Evolutionary conservation across 768 basidiomycete species (phyloP), one percentile per base, ranked within the genome.

Genomic region (Pilatotrama ljubarskyi): DNA sequence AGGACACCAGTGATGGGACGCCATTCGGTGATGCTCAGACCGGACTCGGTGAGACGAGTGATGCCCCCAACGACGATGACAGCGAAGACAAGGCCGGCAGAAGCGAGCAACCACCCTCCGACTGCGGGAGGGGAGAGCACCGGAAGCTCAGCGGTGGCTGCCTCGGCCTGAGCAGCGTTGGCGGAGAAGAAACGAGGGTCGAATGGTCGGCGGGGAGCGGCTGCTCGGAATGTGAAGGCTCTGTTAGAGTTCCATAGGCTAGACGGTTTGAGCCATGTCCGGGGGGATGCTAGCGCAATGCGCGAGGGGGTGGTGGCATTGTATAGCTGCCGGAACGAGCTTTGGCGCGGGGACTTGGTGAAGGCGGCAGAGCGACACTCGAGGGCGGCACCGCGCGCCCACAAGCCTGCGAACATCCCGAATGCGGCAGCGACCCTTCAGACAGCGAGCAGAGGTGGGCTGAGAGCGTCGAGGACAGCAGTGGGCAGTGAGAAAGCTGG

Each of bases 21-120:
- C 97, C 97, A 99, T 80, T 99, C 97, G 22, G 95, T 97, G 72
- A 99, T 99, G 72, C 93, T 95, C 60, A 99, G 78, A 14, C 97
- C 97, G 15, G 94, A 96, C 75, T 99, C 97, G 1, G 97, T 99
- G 59, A 99, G 83, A 42, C 97, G 89, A 2, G 97, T 99, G 59
- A 99, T 83, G 9, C 96, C 97, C 26, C 97, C 97, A 5, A 99
- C 91, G 53, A 98, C 88, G 67, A 98, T 87, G 70, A 99, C 92
- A 18, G 86, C 88, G 64, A 98, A 89, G 22, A 96, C 93, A 32
- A 99, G 78, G 5, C 84, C 84, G 0, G 94, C 90, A 15, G 93
- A 95, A 51, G 82, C 71, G 68, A 95, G 80, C 17, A 99, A 84
- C 94, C 96, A 98, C 59, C 82, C 78, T 7, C 87, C 90, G 11